These are phyloP conservation scores for Vishniacozyma victoriae DNA, from an alignment of 768 basidiomycete genomes.

Conservation along the genomic window DNA sequence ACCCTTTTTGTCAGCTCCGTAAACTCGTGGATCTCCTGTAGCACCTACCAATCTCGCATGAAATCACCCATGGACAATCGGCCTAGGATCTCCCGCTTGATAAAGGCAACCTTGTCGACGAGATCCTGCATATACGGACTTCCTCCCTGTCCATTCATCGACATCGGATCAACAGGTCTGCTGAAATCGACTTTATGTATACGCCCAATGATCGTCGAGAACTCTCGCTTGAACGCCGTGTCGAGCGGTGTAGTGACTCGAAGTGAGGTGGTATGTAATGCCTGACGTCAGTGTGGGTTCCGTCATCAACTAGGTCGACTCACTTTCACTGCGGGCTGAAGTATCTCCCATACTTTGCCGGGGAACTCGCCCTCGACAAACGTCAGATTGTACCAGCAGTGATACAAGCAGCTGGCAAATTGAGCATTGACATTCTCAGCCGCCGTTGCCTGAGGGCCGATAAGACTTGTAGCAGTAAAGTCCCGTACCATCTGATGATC, in stretches of 20 bases:
- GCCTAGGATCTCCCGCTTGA: conserved; percentile 69
- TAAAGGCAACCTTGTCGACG: conserved; percentile 74
- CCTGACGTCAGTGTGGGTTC: conserved; percentile 2
- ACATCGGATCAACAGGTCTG: conserved; percentile 62
- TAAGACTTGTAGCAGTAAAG: conserved; percentile 66
- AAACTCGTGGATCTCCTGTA: background rate
- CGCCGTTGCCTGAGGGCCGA: conserved; percentile 70
- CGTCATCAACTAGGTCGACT: conserved; percentile 17
- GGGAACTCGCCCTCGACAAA: conserved; percentile 65
- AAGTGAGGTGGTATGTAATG: conserved; percentile 29
- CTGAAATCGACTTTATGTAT: conserved; percentile 81
- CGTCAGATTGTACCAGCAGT: conserved; percentile 64
- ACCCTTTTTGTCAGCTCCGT: conserved; percentile 20
- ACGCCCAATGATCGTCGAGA: conserved; percentile 64
- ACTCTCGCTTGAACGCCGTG: conserved; percentile 62
- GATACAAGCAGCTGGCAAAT: conserved; percentile 71
- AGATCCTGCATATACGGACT: conserved; percentile 90
- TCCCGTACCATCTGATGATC: conserved; percentile 68
- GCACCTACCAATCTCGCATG: conserved; percentile 63
- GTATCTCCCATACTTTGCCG: conserved; percentile 54
- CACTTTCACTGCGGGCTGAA: conserved; percentile 61
- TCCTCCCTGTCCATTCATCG: conserved; percentile 53
- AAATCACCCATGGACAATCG: conserved; percentile 68
- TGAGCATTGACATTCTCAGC: conserved; percentile 73
- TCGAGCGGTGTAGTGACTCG: conserved; percentile 44